Percentiles rank a stretch among this genome's conserved stretches.
Evolutionary conservation across 2,329 filamentous ascomycete genomes (phyloP).

Genomic region (Talaromyces sp.): DNA sequence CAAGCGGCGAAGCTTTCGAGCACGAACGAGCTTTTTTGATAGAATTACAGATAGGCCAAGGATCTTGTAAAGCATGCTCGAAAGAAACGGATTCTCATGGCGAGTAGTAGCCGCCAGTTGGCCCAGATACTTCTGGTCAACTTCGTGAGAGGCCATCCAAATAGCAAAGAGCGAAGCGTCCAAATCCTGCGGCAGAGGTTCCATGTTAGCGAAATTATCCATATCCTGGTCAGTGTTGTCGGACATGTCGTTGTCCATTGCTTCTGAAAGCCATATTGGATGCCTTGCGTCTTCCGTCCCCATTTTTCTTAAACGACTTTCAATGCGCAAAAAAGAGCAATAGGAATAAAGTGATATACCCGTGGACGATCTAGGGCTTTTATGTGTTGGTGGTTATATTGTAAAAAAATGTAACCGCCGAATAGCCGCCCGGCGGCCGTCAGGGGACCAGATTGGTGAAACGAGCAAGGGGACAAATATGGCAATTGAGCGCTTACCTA

Average conservation of each 20-base stretch:
- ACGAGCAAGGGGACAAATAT: constrained; percentile 19
- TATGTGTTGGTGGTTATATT: constrained; percentile 7
- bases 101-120: constrained; percentile 78
- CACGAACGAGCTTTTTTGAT: constrained; percentile 75
- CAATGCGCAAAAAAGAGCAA: background rate
- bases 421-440: constrained; percentile 14
- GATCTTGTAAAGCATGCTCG: constrained; percentile 76
- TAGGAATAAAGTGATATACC: background rate
- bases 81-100: constrained; percentile 72
- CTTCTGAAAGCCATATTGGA: background rate
- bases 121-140: constrained; percentile 95
- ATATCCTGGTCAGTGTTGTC: constrained; percentile 8
- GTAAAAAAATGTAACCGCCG: constrained; percentile 14
- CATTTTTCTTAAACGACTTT: background rate
- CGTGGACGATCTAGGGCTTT: background rate
- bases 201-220: constrained; percentile 25
- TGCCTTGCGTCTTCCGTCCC: background rate
- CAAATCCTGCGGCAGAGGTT: constrained; percentile 28
- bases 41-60: constrained; percentile 86
- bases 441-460: constrained; percentile 18
- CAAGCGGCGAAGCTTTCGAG: constrained; percentile 76
- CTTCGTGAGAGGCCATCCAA: constrained; percentile 90
- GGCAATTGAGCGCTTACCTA: constrained; percentile 27
- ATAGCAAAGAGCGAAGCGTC: constrained; percentile 33
- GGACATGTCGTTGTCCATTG: background rate